Evolutionary conservation across 306 rosid species (phyloP), one percentile per base, ranked within the genome.

Genomic region (Begonia peltatifolia): DNA sequence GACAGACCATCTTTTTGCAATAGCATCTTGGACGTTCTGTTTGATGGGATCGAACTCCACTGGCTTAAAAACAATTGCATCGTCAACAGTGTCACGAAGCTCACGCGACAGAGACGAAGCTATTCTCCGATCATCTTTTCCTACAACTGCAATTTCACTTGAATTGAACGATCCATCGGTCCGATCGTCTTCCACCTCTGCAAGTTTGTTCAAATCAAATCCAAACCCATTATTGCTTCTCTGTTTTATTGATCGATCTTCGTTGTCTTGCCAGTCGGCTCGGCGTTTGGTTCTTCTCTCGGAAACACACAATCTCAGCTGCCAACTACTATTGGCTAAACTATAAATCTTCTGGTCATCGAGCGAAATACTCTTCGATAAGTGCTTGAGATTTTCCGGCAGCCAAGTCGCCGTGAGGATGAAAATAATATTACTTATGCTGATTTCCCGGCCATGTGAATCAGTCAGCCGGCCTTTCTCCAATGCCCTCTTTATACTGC

Each of bases 141-240:
- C 88, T 14, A 87, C 99, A 8, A 74, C 63, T 3, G 99, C 87
- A 51, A 86, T 75, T 58, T 86, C 99, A 49, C 99, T 92, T 38
- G 96, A 92, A 75, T 81, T 87, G 52, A 56, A 72, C n/a, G 96
- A 92, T 1, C 96, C 94, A 38, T 90, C 94, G 47, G 80, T 71
- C 17, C 76, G 74, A 54, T 80, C 87, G 1, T 76, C 84, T 62
- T 81, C 94, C 14, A 49, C 71, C 53, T 67, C 65, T 1, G 89
- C 95, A 47, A 87, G 61, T 76, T 87, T 89, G 46, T 92, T 92
- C 9, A 92, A 82, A 81, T 92, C 96, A 22, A 92, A 92, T 10
- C 78, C 63, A 64, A 86, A 55, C 72, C 4, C 74, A 59, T 63
- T 57, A 17, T 46, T 86, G 94, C 50, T 44, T 52, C 88, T 60